phyloP scores from a whole-genome alignment of 2,329 filamentous ascomycete genomes.

The Fusarium luffae region DNA sequence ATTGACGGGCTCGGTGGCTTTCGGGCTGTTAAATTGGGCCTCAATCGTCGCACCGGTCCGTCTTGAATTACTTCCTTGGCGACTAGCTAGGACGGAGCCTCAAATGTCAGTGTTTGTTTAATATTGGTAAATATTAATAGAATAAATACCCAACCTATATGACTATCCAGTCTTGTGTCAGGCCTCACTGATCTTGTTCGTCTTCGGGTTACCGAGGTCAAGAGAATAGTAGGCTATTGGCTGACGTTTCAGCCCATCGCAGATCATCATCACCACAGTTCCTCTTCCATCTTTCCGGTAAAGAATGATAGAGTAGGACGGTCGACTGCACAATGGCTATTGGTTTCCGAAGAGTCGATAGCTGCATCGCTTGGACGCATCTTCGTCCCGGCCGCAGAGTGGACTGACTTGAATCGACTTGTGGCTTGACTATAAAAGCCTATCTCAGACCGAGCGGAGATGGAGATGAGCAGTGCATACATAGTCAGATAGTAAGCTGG shows the following conservation, averaged over 20 bases:
- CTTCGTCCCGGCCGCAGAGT: slow-evolving; percentile 18
- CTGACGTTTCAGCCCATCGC: slow-evolving; percentile 44
- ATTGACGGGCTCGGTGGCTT: not conserved
- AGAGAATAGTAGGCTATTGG: slow-evolving; percentile 10
- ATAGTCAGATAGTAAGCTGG: no score
- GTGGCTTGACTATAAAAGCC: slow-evolving; percentile 31
- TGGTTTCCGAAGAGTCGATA: slow-evolving; percentile 2
- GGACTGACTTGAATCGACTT: slow-evolving; percentile 20
- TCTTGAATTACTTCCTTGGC: not conserved
- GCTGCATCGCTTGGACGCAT: slow-evolving; percentile 22
- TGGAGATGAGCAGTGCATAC: not conserved
- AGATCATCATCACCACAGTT: slow-evolving; percentile 17
- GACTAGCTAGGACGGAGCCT: not conserved
- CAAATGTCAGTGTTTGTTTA: not conserved
- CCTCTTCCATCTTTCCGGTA: not conserved
- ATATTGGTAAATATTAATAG: not conserved
- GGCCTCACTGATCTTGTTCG: slow-evolving; percentile 3
- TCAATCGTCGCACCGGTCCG: not conserved
- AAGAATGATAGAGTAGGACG: not conserved
- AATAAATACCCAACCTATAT: not conserved
- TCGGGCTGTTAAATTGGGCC: not conserved
- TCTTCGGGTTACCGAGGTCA: not conserved
- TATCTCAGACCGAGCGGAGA: slow-evolving; percentile 3
- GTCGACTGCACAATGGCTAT: slow-evolving; percentile 32
- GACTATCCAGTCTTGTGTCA: not conserved